Evolutionary conservation across 129 eudicot species (phyloP), one percentile per base, ranked within the genome.

Genomic region (Flaveria linearis): DNA sequence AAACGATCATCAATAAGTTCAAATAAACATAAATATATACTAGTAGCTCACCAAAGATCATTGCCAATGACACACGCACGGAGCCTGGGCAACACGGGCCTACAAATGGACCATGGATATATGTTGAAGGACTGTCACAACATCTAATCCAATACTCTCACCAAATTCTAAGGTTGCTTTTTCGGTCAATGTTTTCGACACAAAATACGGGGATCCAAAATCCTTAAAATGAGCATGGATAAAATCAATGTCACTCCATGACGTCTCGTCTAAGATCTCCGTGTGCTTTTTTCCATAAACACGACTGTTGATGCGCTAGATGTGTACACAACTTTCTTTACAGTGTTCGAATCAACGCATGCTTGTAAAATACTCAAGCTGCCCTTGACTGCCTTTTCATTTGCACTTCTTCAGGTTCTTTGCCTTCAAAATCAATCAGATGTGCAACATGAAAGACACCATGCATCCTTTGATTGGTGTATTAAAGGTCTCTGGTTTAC

Each of bases 371-470:
- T 86, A 58, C 88, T 82, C 11, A 83, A 56, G 18, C 80, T 53
- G 7, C 78, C 87, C 17, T 69, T 71, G 28, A 84, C 55, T 0
- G 85, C 63, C 60, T 69, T 82, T 60, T 75, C 50, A 1, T 77
- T 47, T 51, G 43, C 57, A 75, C 83, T 68, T 80, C 79, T 66
- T 58, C 82, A 0, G 77, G 8, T 22, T 86, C 88, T 25, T 69
- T 84, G 20, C 72, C 85, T 20, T 6, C 78, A 49, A 79, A 76
- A 60, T 86, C 82, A 1, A 81, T 63, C 0, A 81, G 87, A 52
- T 88, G 91, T 2, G 94, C 94, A 20, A 80, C 79, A 72, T 86
- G 94, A 55, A 88, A 88, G 22, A 86, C 87, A 26, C 94, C 89
- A 13, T 61, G 83, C 93, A 88, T 0, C 90, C 90, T 46, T 78